Conservation (phyloP, 2,329 filamentous ascomycete genomes). For the Cadophora luteo-olivacea region DNA sequence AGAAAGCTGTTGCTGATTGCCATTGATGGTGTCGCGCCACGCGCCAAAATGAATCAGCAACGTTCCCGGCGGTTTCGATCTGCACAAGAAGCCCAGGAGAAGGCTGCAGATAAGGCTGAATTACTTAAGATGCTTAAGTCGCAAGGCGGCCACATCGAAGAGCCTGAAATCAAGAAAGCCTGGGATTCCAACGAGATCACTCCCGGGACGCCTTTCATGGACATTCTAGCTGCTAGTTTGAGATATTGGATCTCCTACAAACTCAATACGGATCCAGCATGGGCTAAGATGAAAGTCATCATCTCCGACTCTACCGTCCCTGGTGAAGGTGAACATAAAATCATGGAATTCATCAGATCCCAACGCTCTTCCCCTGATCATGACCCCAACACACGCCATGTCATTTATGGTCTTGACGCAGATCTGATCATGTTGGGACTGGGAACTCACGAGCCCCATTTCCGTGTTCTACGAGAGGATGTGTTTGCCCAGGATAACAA, state of each 20-base stretch:
- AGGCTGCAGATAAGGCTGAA: conserved; percentile 89
- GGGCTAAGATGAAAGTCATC: conserved; percentile 96
- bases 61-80: conserved; percentile 93
- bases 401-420: conserved; percentile 97
- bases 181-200: conserved; percentile 92
- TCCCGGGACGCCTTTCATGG: conserved; percentile 98
- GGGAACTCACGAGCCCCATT: conserved; percentile 96
- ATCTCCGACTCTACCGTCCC: conserved; percentile 98
- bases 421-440: conserved; percentile 99
- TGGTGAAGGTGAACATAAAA: conserved; percentile 98
- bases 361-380: conserved; percentile 90
- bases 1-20: conserved; percentile 97
- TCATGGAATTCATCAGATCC: conserved; percentile 97
- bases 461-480: conserved; percentile 94
- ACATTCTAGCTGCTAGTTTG: conserved; percentile 86
- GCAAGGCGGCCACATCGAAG: conserved; percentile 69
- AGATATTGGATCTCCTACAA: conserved; percentile 99
- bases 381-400: conserved; percentile 95
- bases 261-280: conserved; percentile 93
- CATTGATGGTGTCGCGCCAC: conserved; percentile 95
- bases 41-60: conserved; percentile 99
- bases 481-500: conserved; percentile 92
- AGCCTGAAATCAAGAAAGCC: conserved; percentile 79
- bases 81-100: conserved; percentile 92
- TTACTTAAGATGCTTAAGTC: conserved; percentile 84